phyloP scores from a whole-genome alignment of 257 asterid species.

The Apocynum venetum region DNA sequence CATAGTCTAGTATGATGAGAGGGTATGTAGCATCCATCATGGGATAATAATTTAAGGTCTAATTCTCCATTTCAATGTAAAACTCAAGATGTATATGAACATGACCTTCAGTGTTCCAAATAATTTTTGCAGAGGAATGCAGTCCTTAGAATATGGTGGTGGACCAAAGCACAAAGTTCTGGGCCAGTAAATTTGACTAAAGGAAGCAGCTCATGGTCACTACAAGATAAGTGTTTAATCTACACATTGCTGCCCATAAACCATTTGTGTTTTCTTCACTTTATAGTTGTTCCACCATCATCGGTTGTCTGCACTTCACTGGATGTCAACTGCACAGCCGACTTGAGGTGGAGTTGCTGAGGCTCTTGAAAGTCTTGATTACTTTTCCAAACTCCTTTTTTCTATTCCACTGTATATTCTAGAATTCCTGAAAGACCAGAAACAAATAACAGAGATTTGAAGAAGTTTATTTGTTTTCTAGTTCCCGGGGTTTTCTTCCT shows the following conservation, averaged over 20 bases:
- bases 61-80: not conserved
- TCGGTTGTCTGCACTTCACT: conserved; percentile 24
- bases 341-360: conserved; percentile 8
- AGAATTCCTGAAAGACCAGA: not conserved
- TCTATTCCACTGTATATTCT: not conserved
- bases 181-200: conserved; percentile 23
- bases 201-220: conserved; percentile 4
- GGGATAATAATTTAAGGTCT: not conserved
- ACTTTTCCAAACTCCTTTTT: conserved; percentile 4
- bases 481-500: not conserved
- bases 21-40: too few species aligned
- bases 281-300: conserved; percentile 24
- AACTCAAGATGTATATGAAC: not conserved
- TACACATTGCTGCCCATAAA: not conserved
- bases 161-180: conserved; percentile 22
- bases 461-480: not conserved
- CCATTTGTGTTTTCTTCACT: conserved; percentile 2
- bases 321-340: not conserved
- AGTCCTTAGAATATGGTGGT: conserved; percentile 24
- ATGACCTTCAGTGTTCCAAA: not conserved
- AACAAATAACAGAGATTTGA: not conserved
- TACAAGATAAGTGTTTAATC: conserved; percentile 20
- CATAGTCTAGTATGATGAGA: not conserved
- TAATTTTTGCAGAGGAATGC: conserved; percentile 13
- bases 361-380: not conserved